Evolutionary conservation across 768 basidiomycete genomes (phyloP), one percentile per base, ranked within the genome.

Genomic region (Pleurotus tuber-regium): DNA sequence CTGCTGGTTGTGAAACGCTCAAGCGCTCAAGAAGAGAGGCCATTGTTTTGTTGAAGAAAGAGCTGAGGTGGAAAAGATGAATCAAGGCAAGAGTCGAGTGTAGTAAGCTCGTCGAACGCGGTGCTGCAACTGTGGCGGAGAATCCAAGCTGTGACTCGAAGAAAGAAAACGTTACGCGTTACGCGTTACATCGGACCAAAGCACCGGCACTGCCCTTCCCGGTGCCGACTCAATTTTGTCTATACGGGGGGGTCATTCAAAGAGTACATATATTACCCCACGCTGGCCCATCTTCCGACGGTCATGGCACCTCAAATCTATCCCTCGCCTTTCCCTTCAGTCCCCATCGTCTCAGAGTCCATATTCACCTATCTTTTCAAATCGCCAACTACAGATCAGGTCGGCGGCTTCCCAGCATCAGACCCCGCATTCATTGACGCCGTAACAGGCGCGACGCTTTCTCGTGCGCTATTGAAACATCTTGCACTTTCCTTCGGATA

Each of bases 21-120:
- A 84, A 76, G 36, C 81, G 80, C 60, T 83, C 79, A 51, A 84
- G 79, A 25, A 84, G 71, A 31, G 81, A 83, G 41, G 81, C 74
- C 79, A 81, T 81, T 42, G 31, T n/a, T n/a, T n/a, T n/a, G n/a
- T n/a, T n/a, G n/a, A n/a, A n/a, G 8, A 24, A 24, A 33, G 31
- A 48, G 25, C 26, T 11, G n/a, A 38, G 43, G 23, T 16, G 19
- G 30, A 36, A 31, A 31, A 18, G 43, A 19, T 38, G 35, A 38
- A 38, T 16, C n/a, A 14, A 14, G 35, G 10, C 35, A 19, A 16
- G 35, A 38, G n/a, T 38, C 35, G 35, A 19, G 19, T n/a, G n/a
- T n/a, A n/a, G n/a, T n/a, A n/a, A n/a, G n/a, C n/a, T n/a, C n/a
- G n/a, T n/a, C n/a, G n/a, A n/a, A n/a, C n/a, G n/a, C n/a, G n/a